Conservation (phyloP, 2,329 filamentous ascomycete genomes). For the Cercospora zeina region DNA sequence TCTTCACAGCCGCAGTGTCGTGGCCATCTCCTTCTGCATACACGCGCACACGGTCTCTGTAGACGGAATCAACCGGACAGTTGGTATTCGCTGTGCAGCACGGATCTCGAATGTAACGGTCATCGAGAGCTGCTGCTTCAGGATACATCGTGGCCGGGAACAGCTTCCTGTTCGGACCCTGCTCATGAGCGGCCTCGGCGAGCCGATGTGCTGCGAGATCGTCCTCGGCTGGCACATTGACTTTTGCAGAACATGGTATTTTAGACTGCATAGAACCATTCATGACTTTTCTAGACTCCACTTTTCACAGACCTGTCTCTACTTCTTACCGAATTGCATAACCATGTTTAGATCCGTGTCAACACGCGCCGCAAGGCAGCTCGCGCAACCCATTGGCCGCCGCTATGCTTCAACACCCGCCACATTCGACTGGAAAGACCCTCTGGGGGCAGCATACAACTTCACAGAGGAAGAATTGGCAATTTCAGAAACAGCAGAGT, state of each 20-base stretch:
- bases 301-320: not conserved
- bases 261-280: constrained; percentile 14
- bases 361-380: constrained; percentile 44
- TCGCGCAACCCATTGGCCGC: constrained; percentile 39
- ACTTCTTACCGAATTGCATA: not conserved
- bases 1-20: constrained; percentile 1
- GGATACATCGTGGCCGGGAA: not conserved
- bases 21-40: not conserved
- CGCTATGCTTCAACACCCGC: constrained; percentile 47
- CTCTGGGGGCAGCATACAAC: constrained; percentile 66
- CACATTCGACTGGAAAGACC: constrained; percentile 88
- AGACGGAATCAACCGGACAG: not conserved
- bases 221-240: constrained; percentile 19
- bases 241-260: constrained; percentile 13
- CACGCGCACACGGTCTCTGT: not conserved
- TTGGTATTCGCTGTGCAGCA: not conserved
- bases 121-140: not conserved
- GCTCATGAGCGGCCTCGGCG: constrained; percentile 14
- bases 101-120: not conserved
- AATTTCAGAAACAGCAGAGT: constrained; percentile 84
- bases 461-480: constrained; percentile 88
- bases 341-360: constrained; percentile 50
- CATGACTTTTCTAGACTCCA: not conserved
- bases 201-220: constrained; percentile 11
- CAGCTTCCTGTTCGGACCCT: constrained; percentile 15